Percentiles rank a stretch among this genome's conserved stretches.
phyloP scores from a whole-genome alignment of 2,329 filamentous ascomycete genomes.

The Diaporthe australafricana region DNA sequence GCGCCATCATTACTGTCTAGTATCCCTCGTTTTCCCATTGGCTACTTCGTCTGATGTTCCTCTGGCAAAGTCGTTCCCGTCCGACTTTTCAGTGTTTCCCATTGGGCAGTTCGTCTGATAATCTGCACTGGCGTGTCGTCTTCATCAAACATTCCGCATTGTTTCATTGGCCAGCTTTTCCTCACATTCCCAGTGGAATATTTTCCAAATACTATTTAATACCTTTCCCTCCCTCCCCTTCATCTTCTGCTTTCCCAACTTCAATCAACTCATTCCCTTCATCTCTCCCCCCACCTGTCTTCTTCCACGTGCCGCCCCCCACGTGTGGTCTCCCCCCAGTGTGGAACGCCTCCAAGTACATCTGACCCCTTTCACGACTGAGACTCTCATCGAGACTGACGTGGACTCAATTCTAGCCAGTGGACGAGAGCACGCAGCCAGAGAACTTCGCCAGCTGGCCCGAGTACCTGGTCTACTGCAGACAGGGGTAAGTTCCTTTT shows the following conservation, averaged over 20 bases:
- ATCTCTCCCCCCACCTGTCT: too few relatives aligned
- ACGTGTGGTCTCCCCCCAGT: too few relatives aligned
- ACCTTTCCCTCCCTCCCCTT: neutral
- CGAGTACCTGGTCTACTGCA: conserved; percentile 22
- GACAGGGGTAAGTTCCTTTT: conserved; percentile 25
- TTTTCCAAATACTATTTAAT: neutral
- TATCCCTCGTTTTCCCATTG: neutral
- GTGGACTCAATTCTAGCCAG: neutral
- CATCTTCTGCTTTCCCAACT: neutral
- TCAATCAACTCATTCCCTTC: neutral
- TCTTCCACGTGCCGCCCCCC: neutral
- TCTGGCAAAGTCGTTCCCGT: neutral
- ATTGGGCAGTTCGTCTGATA: too few relatives aligned
- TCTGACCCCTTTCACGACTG: neutral
- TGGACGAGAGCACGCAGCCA: conserved; percentile 4
- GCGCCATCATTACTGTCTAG: neutral
- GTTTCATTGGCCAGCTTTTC: neutral
- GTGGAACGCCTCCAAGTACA: too few relatives aligned
- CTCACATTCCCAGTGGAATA: neutral
- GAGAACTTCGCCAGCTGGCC: conserved; percentile 12
- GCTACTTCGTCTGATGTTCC: neutral
- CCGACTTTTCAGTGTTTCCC: too few relatives aligned
- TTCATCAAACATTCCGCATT: neutral
- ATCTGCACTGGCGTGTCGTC: too few relatives aligned
- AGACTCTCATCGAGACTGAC: conserved; percentile 3